Base-by-base conservation (phyloP, 129 eudicot genomes). In the Pseudognaphalium luteoalbum region DNA sequence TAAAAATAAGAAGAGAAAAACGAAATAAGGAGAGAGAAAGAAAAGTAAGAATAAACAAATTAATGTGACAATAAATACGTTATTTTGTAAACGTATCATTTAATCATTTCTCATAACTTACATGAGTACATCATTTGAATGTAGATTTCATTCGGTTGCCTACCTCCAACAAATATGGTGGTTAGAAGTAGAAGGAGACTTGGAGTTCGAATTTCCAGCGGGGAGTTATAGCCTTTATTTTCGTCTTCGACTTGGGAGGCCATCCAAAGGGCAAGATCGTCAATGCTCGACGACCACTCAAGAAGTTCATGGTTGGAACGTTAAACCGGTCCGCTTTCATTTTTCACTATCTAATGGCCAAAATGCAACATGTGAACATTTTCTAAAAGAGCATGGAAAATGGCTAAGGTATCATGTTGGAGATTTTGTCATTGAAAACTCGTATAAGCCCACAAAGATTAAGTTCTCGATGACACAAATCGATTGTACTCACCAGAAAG, bases 111-210 rank as follows among this genome's bases (percentile, higher is more conserved):
- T 41, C 47, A 41, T 41, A 41, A 9, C 8, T 41, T 8, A 35
- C 7, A 35, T 1, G 7, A 6, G 50, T 9, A 9, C 54, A 47
- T 47, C 54, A 4, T 12, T 47, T 47, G 5, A 20, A 3, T 47
- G 63, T 51, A 94, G 98, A 74, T 94, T 94, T 57, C 81, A 84
- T 29, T 33, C 91, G 33, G 77, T 91, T 60, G 96, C 96, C 66
- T 91, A 87, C 78, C 97, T 94, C 20, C 88, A 88, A 82, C 97
- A 94, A 81, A 86, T 86, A 81, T 94, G 97, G 97, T 94, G 98
- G 97, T 62, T 94, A 21, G 91, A 94, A 81, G 93, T 87, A 0
- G 90, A 82, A 15, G 98, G 98, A 74, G 84, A 81, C 60, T 59
- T 94, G 15, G 96, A 94, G 59, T 88, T 94, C 60, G 83, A 89